Evolutionary conservation across 306 rosid species (phyloP).

Genomic region (Acacia confusa): DNA sequence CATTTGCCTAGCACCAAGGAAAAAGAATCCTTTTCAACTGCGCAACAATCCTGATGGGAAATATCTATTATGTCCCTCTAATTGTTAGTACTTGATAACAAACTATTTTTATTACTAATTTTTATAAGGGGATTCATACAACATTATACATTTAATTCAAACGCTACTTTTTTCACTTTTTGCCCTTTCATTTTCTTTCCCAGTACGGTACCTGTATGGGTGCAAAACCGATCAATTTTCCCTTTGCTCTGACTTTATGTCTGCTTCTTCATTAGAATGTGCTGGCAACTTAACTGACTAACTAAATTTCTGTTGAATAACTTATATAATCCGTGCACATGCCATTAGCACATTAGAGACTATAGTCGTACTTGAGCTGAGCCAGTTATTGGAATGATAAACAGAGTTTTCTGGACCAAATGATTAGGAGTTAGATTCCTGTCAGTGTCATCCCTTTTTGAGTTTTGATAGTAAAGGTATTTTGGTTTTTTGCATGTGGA

Average conservation of each 20-base stretch:
- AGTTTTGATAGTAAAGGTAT: neutral
- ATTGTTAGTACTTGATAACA: neutral
- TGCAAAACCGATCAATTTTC: neutral
- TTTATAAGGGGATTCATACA: neutral
- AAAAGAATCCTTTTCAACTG: neutral
- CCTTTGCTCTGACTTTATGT: neutral
- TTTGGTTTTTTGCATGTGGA: neutral
- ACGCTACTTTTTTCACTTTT: neutral
- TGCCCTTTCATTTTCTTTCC: neutral
- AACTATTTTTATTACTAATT: neutral
- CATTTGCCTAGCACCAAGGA: neutral
- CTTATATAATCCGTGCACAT: neutral
- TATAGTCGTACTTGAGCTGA: neutral
- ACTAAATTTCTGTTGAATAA: neutral
- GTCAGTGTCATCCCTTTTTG: neutral
- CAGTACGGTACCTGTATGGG: neutral
- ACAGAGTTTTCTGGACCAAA: neutral
- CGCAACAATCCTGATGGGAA: neutral
- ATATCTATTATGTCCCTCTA: neutral
- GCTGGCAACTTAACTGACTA: neutral
- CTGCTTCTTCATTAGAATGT: slow-evolving; percentile 5
- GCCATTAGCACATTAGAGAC: neutral
- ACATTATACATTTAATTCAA: neutral
- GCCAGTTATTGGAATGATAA: neutral
- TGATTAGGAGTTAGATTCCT: neutral